A percentile compares a stretch with the other conserved stretches of the same genome.
Evolutionary conservation across 768 basidiomycete species (phyloP).

Genomic region (Psilocybe cubensis): DNA sequence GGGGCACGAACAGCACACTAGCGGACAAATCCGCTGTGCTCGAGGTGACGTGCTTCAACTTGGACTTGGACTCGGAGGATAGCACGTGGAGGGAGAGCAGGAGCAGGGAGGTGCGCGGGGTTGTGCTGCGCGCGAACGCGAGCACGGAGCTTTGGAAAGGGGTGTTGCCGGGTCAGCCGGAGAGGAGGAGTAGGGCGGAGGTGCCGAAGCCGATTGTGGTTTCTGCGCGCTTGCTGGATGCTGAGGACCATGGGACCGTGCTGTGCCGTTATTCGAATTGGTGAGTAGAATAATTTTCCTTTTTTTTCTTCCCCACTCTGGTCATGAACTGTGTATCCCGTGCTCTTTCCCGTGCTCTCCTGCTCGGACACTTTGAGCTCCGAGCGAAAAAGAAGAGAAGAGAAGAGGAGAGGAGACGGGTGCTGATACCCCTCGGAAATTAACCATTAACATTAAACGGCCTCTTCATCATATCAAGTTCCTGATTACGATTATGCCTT

Average conservation of each 20-base stretch:
- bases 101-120: slow-evolving; percentile 53
- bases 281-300: too few species aligned
- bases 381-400: too few species aligned
- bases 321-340: too few species aligned
- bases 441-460: too few species aligned
- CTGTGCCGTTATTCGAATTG: slow-evolving; percentile 80
- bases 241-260: slow-evolving; percentile 56
- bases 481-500: too few species aligned
- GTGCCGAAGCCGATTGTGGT: slow-evolving; percentile 70
- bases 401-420: too few species aligned
- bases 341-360: not conserved
- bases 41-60: slow-evolving; percentile 66
- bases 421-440: too few species aligned
- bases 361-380: too few species aligned
- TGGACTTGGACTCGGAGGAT: slow-evolving; percentile 59
- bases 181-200: slow-evolving; percentile 66
- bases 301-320: too few species aligned
- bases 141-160: slow-evolving; percentile 86
- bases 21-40: slow-evolving; percentile 60
- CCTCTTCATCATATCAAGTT: too few species aligned
- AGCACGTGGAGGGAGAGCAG: slow-evolving; percentile 60
- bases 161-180: slow-evolving; percentile 71
- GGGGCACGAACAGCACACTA: slow-evolving; percentile 86
- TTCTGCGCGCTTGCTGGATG: slow-evolving; percentile 67
- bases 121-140: slow-evolving; percentile 67